Conservation (phyloP, 139 green algal genomes). For the Trebouxia sp. region DNA sequence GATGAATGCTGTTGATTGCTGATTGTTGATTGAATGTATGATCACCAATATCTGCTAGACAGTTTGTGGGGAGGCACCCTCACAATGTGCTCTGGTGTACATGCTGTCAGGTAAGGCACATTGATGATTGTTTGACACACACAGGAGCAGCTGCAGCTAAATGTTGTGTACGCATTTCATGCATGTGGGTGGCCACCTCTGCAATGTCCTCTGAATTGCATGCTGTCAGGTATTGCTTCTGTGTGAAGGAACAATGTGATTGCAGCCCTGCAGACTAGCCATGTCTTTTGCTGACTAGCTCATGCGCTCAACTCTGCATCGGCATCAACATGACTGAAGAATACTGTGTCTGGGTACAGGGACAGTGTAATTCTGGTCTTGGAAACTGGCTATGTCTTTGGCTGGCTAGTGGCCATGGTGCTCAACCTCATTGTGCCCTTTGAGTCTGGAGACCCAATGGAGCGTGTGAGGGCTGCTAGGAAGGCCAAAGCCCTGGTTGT, state of each 20-base stretch:
- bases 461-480: not conserved
- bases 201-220: not conserved
- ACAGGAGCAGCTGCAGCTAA: no score
- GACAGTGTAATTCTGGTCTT: not conserved
- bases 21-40: no score
- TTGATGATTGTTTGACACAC: no score
- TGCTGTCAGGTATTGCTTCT: not conserved
- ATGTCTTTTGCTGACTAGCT: not conserved
- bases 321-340: no score
- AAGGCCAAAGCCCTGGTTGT: not conserved
- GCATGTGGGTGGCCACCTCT: not conserved
- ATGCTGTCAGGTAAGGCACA: no score
- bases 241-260: no score
- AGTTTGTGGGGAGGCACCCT: no score
- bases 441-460: not conserved
- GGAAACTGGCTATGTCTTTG: constrained; percentile 6
- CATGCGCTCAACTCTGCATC: no score
- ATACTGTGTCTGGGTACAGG: not conserved
- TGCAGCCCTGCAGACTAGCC: not conserved
- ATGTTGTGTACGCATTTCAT: no score
- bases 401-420: constrained; percentile 3
- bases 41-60: no score
- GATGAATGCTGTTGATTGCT: no score
- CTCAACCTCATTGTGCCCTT: not conserved
- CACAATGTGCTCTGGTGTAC: no score